These are phyloP conservation scores for Fusarium humuli DNA, from an alignment of 2,329 filamentous ascomycete species.

Conservation along the genomic window DNA sequence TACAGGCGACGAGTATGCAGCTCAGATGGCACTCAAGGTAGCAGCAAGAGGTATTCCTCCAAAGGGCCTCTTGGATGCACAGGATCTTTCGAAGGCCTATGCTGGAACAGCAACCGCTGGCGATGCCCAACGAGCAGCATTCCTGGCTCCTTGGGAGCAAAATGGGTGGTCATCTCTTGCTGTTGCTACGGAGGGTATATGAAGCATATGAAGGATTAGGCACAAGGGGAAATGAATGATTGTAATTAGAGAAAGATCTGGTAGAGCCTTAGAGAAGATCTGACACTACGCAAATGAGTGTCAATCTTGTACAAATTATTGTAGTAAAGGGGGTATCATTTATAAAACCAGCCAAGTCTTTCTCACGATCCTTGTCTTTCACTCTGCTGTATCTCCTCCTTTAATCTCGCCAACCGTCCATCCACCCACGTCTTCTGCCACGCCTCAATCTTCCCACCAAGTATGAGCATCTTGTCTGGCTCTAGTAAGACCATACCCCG, in stretches of 20 bases:
- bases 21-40: conserved; percentile 85
- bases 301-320: neutral
- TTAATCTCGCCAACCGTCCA: conserved; percentile 75
- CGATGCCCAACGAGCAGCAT: conserved; percentile 81
- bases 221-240: neutral
- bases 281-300: neutral
- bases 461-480: conserved; percentile 71
- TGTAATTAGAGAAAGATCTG: neutral
- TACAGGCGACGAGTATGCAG: conserved; percentile 64
- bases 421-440: conserved; percentile 84
- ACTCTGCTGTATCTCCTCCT: conserved; percentile 64
- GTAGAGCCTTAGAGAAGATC: neutral
- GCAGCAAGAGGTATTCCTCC: conserved; percentile 81
- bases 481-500: conserved; percentile 84
- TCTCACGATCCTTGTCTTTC: conserved; percentile 22
- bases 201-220: neutral
- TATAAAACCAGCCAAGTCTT: conserved; percentile 1
- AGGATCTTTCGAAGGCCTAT: conserved; percentile 78
- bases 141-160: conserved; percentile 83
- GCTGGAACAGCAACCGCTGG: conserved; percentile 76
- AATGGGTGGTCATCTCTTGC: conserved; percentile 73
- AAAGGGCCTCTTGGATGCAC: conserved; percentile 72
- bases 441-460: conserved; percentile 89
- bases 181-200: conserved; percentile 44
- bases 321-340: conserved; percentile 37